Percentiles rank a stretch among this genome's conserved stretches.
phyloP scores from a whole-genome alignment of 768 basidiomycete genomes.

The Termitomyces sp. region DNA sequence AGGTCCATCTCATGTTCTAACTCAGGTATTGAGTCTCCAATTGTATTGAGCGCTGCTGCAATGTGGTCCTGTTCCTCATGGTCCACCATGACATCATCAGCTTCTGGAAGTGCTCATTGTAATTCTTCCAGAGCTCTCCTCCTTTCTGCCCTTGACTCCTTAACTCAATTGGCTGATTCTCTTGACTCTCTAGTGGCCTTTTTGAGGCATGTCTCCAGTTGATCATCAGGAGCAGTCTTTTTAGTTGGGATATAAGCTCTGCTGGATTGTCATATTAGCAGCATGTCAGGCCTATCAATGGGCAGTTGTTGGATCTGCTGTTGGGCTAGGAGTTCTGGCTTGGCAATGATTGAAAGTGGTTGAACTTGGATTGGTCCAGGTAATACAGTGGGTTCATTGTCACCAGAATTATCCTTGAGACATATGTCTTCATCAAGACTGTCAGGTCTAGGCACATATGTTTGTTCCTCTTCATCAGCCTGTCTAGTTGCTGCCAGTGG shows the following conservation, averaged over 20 bases:
- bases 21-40: slow-evolving; percentile 1
- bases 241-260: neutral
- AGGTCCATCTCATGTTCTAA: neutral
- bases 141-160: neutral
- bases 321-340: too few species aligned
- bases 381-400: too few species aligned
- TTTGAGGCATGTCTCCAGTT: neutral
- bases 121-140: neutral
- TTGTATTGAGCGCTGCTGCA: neutral
- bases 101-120: neutral
- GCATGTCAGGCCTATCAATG: neutral
- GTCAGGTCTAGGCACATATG: too few species aligned
- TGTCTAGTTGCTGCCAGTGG: neutral
- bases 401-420: too few species aligned
- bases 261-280: neutral
- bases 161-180: neutral
- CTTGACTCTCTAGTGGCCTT: slow-evolving; percentile 1
- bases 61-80: neutral
- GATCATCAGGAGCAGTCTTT: neutral
- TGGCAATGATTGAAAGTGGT: too few species aligned
- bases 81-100: neutral
- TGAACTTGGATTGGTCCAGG: too few species aligned
- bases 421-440: neutral
- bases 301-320: neutral
- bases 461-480: neutral